Evolutionary conservation across 2,329 filamentous ascomycete species (phyloP), one percentile per base, ranked within the genome.

Genomic region (Pseudopyricularia cyperi): DNA sequence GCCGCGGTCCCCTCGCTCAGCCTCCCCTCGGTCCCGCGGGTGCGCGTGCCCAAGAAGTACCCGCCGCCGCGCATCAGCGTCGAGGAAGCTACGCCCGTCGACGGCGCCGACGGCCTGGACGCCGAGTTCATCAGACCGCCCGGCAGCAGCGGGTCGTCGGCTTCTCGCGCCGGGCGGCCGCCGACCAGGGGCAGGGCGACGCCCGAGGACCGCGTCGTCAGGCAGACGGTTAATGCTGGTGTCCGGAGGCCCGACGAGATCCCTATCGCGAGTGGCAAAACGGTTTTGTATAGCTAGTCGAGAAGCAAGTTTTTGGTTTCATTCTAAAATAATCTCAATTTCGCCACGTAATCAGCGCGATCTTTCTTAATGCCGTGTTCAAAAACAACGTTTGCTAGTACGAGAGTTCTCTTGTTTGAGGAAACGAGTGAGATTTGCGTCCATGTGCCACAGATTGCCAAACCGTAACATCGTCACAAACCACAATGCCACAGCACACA

Each of bases 1-100:
- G 57, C 3, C 2, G 64, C 57, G 32, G 61, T 70, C 1, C 66
- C 69, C 0, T 63, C 63, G 0, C 58, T 74, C 7, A 49, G 57
- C 0, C 59, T 71, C 2, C 68, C 71, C 0, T 68, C 70, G 0
- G 55, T 72, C 1, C 62, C 62, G 2, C 68, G 67, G 24, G 59
- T 72, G 0, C 60, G 64, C 0, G 58, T 70, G 11, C 68, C 72
- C 0, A 73, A 68, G 57, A 68, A 68, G 56, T 69, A 72, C 57
- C 54, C 59, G 1, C 69, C 71, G 1, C 70, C 69, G 0, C 56
- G 57, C 14, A 63, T 72, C 15, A 58, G 56, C 3, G 53, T 68
- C 1, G 46, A 63, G 12, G 58, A 48, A 11, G 61, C 65, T 1
- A 64, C 63, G 2, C 64, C 65, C 0, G 33, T 60, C 1, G 62